Evolutionary conservation across 2,329 filamentous ascomycete genomes (phyloP), one percentile per base, ranked within the genome.

Genomic region (Aphanocladium album): DNA sequence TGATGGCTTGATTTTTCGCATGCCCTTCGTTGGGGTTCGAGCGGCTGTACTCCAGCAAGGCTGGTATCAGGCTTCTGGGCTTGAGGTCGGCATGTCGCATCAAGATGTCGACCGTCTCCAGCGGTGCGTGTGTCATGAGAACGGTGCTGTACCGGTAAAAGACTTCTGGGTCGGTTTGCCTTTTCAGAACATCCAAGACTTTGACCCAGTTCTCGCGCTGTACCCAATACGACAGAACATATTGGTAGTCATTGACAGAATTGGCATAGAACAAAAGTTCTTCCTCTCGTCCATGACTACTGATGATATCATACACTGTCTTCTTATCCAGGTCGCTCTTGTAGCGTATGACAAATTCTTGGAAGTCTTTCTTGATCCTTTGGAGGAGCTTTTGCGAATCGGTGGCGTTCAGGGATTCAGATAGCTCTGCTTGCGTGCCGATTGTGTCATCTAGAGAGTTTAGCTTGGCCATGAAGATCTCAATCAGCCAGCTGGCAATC

Each of bases 81-180:
- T 96, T 87, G 25, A 99, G 82, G 64, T 92, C 90, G 5, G 86
- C 81, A 70, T 98, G 93, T 39, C 95, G 86, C 90, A 96, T 97
- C 69, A 99, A 77, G 37, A 99, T 92, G 67, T 99, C 93, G n/a
- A 98, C 89, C 25, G 96, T 80, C 57, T 96, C 93, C 6, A 88
- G 83, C 0, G 93, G 86, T 3, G 88, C 88, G 71, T 97, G 90
- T 17, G 87, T 89, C 89, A 99, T 96, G 52, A 99, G 83, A n/a
- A 98, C 93, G 69, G 89, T 96, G 78, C 91, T 95, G 73, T 98
- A 97, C 64, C 91, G 89, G 79, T 98, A 98, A 76, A 98, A 99
- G 50, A 96, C 90, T 55, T 96, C 91, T 0, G 91, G 85, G 55
- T 96, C 90, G 5, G 88, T 96, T 75, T 99, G 95, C 73, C 90